Base-by-base conservation (phyloP, 2,329 filamentous ascomycete species). In the Periconia digitata region DNA sequence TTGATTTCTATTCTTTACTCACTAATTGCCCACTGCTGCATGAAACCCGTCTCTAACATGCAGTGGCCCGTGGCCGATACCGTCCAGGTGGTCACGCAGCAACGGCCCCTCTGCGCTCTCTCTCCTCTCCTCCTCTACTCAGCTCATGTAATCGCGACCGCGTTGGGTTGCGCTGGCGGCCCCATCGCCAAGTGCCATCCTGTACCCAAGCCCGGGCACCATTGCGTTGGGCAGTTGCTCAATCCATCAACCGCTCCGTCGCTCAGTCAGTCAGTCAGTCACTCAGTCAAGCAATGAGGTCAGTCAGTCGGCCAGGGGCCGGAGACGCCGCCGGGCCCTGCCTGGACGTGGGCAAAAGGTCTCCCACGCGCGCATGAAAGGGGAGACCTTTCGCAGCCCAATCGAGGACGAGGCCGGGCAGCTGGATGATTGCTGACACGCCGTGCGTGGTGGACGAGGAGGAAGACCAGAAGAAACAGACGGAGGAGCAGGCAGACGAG, bases 21-120 rank as follows among this genome's bases (percentile, higher is more conserved):
- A n/a, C n/a, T n/a, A n/a, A n/a, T n/a, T n/a, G n/a, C n/a, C n/a
- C n/a, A n/a, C n/a, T n/a, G n/a, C 42, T 59, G 62, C 55, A 62
- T 69, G 66, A 71, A 69, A 71, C 67, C 59, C 50, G 12, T 15
- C 53, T 55, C 56, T 67, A 63, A 61, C 57, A 68, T 53, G 52
- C 20, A 15, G 51, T 52, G 47, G 44, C 43, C 48, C 46, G n/a
- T 32, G 18, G 37, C 27, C 27, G n/a, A 32, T 32, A 32, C 27
- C 27, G 27, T 32, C 27, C 27, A 32, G 10, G n/a, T 32, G 27
- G 27, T 32, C 27, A 32, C n/a, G 10, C 27, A 32, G 27, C 27
- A 32, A 32, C 27, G 53, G 50, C 38, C 40, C 45, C 38, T 40
- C 45, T 47, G 36, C 36, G 40, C 40, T 47, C 45, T 38, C 34